These are phyloP conservation scores for Xylariaceae sp. DNA, from an alignment of 2,329 filamentous ascomycete species.

Conservation along the genomic window DNA sequence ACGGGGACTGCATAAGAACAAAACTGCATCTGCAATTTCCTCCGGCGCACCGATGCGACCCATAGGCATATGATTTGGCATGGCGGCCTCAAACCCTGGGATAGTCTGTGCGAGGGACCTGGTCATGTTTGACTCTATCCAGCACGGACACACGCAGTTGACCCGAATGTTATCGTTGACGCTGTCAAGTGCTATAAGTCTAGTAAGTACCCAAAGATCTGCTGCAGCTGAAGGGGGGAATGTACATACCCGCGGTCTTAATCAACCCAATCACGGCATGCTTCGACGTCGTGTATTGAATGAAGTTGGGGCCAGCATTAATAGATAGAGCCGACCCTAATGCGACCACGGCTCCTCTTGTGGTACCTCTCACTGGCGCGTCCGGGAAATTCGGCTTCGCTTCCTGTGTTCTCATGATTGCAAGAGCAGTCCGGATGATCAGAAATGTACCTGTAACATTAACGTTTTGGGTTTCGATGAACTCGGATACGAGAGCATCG, in stretches of 20 bases:
- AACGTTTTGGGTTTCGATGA: slow-evolving; percentile 10
- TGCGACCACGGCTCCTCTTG: slow-evolving; percentile 17
- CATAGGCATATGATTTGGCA: slow-evolving; percentile 5
- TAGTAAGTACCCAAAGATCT: not conserved
- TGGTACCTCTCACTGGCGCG: slow-evolving; percentile 9
- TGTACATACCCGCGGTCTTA: slow-evolving; percentile 14
- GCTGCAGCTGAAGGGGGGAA: not conserved
- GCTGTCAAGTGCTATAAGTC: slow-evolving; percentile 12
- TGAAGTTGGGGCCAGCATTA: not conserved
- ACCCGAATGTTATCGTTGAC: slow-evolving; percentile 14
- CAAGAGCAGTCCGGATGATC: slow-evolving; percentile 5
- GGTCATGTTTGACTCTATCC: slow-evolving; percentile 15
- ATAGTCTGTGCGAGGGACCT: not conserved
- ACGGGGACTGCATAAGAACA: slow-evolving; percentile 15
- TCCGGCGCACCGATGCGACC: slow-evolving; percentile 13
- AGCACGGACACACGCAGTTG: slow-evolving; percentile 18
- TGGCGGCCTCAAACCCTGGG: slow-evolving; percentile 1
- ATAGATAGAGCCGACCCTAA: slow-evolving; percentile 13
- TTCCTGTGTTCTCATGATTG: slow-evolving; percentile 18
- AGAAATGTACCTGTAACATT: slow-evolving; percentile 19
- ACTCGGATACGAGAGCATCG: slow-evolving; percentile 19
- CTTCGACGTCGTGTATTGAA: slow-evolving; percentile 19
- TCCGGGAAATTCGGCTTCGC: slow-evolving; percentile 3
- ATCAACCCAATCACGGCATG: slow-evolving; percentile 18
- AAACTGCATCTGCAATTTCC: slow-evolving; percentile 14